Base-by-base conservation (phyloP, 140 eudicot genomes). In the Cichorium intybus region DNA sequence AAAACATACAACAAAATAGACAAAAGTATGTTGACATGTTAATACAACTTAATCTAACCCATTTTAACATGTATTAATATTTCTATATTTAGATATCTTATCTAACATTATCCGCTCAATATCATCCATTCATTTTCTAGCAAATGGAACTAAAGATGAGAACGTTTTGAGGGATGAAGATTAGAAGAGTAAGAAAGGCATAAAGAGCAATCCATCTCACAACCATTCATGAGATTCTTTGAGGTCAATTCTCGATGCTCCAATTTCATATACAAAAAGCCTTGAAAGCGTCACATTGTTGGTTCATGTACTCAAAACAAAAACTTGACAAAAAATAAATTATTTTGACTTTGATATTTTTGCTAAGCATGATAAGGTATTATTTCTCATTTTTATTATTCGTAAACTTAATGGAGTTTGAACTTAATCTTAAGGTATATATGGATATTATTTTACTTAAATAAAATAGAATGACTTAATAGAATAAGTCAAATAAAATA, bases 171-270 rank as follows among this genome's bases (percentile, higher is more conserved):
- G 65, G 64, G 63, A 22, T 14, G 45, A 43, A 43, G 49, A 43
- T 43, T 15, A 43, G 35, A 48, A 67, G 55, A 41, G 56, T 18
- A 71, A 77, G 78, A 24, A 71, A 55, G 60, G 77, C 78, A 76
- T 66, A 71, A 80, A 72, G 35, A 71, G 11, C 48, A 65, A 51
- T 66, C 28, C 67, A 69, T 41, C 29, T 56, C 75, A 61, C 76
- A 39, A 60, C 68, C 70, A 66, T 71, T 49, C 71, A 54, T 27
- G 21, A 61, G 66, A 76, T 80, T 80, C 85, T 69, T 69, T 46
- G n/a, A 11, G 57, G 58, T 28, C 31, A 56, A 26, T 18, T 69
- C 51, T 37, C 24, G 56, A 65, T 50, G 35, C 60, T 31, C 5
- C 71, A 58, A 15, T 45, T 1, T 7, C 49, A 43, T 23, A 62